A percentile compares a stretch with the other conserved stretches of the same genome.
These are phyloP conservation scores for Malassezia slooffiae DNA, from an alignment of 1,284 basidiomycete genomes.

Conservation along the genomic window DNA sequence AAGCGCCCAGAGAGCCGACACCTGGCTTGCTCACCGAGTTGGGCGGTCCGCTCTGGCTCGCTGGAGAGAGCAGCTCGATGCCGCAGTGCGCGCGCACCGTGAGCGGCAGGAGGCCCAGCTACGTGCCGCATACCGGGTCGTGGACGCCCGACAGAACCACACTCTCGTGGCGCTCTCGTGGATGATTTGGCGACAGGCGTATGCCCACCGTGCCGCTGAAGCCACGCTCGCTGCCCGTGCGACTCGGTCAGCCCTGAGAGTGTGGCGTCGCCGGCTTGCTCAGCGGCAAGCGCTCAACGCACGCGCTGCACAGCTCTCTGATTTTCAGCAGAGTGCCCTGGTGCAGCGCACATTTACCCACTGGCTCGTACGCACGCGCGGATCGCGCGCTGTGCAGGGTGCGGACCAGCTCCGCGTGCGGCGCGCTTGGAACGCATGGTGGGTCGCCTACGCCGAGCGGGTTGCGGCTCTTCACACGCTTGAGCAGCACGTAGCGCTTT, in stretches of 20 bases:
- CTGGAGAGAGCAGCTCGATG: too few species aligned
- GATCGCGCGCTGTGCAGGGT: neutral
- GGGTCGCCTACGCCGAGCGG: constrained; percentile 1
- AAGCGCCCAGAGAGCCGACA: too few species aligned
- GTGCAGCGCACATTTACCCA: neutral
- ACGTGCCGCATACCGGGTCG: neutral
- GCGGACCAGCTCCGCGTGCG: neutral
- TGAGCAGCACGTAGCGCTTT: too few species aligned
- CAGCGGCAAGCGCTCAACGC: neutral
- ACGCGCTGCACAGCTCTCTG: too few species aligned
- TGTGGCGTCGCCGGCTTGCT: constrained; percentile 1
- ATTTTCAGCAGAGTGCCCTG: too few species aligned
- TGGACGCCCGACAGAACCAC: neutral
- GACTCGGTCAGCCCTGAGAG: neutral
- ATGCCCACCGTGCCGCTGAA: neutral
- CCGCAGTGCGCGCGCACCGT: too few species aligned
- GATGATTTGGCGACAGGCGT: neutral
- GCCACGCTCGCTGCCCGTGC: neutral
- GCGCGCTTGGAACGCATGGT: constrained; percentile 5
- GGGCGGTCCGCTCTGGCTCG: too few species aligned
- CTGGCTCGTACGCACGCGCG: neutral
- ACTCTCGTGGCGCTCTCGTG: neutral
- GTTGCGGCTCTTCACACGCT: neutral
- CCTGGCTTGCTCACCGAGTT: too few species aligned
- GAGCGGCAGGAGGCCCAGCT: neutral